Evolutionary conservation across 225 moss, liverwort and hornwort genomes (phyloP).

Genomic region (Climacium dendroides): DNA sequence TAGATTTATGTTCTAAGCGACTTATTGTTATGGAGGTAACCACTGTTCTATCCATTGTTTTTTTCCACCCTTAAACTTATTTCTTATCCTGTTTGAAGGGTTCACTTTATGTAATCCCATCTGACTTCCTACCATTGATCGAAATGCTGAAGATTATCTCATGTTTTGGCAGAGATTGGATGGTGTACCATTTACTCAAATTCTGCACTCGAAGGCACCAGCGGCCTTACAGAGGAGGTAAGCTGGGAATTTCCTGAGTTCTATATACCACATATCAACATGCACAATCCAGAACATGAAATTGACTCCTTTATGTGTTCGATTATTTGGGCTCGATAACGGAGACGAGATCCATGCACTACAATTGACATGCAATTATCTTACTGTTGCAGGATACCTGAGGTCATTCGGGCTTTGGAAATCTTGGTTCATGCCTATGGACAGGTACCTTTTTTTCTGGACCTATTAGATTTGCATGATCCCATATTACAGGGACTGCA

Average conservation of each 20-base stretch:
- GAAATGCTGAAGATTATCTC: background rate
- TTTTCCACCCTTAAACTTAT: background rate
- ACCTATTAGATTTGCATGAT: background rate
- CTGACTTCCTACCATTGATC: background rate
- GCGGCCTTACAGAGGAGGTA: slow-evolving; percentile 63
- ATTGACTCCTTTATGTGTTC: background rate
- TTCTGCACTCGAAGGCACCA: slow-evolving; percentile 63
- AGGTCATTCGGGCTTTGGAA: slow-evolving; percentile 59
- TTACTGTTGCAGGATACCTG: slow-evolving; percentile 58
- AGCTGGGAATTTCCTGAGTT: background rate
- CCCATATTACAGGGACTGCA: background rate
- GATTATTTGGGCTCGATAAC: background rate
- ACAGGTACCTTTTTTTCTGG: slow-evolving; percentile 31
- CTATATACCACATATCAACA: background rate
- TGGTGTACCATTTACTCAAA: slow-evolving; percentile 91
- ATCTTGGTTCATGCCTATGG: slow-evolving; percentile 72
- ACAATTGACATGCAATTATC: background rate
- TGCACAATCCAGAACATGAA: background rate
- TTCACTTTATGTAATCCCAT: background rate
- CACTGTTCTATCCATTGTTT: background rate
- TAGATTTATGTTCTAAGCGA: slow-evolving; percentile 71
- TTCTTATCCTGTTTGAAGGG: background rate
- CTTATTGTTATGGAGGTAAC: slow-evolving; percentile 93
- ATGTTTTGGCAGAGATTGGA: slow-evolving; percentile 65
- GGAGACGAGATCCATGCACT: background rate